Base-by-base conservation (phyloP, 805 yeast species). In the Wickerhamomyces chambardii region DNA sequence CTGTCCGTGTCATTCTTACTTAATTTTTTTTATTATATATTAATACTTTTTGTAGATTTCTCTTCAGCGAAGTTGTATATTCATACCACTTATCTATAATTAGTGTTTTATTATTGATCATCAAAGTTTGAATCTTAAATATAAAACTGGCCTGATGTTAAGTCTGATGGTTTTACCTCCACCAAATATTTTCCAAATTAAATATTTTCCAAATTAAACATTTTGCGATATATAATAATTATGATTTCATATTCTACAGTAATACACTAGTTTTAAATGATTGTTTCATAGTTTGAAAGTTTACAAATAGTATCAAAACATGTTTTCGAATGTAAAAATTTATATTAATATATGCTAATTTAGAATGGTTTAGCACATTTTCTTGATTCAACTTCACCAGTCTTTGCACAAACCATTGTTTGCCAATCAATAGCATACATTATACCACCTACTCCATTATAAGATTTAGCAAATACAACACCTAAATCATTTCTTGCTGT, bases 391-490 rank as follows among this genome's bases (percentile, higher is more conserved):
- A 75, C 58, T 9, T 68, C 71, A 2, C 96, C 96, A 3, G 89
- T 75, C 18, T 58, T 63, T 3, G 86, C 78, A 42, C 84, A 76
- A 24, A 81, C 69, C 97, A 94, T 92, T 11, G 86, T 83, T 59
- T 86, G 89, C 97, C 97, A 92, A 58, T 92, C 97, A 30, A 86
- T 59, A 2, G 98, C 94, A 47, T 78, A 81, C 85, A 92, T 75
- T 36, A 77, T 59, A 27, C 74, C 77, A 2, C 95, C 95, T 4
- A 77, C 76, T 15, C 78, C 80, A 42, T 70, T 73, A 21, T 51
- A 48, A 30, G 80, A 71, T 41, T 70, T 75, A 5, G 97, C 97
- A 56, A 89, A 84, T 2, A 92, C 79, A 4, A 92, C 98, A 3
- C 99, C 99, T 28, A 90, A 63, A 50, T 90, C 95, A 55, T 90